These are phyloP conservation scores for Phalaenopsis hybrid DNA, from an alignment of 116 monocot species.

Conservation along the genomic window DNA sequence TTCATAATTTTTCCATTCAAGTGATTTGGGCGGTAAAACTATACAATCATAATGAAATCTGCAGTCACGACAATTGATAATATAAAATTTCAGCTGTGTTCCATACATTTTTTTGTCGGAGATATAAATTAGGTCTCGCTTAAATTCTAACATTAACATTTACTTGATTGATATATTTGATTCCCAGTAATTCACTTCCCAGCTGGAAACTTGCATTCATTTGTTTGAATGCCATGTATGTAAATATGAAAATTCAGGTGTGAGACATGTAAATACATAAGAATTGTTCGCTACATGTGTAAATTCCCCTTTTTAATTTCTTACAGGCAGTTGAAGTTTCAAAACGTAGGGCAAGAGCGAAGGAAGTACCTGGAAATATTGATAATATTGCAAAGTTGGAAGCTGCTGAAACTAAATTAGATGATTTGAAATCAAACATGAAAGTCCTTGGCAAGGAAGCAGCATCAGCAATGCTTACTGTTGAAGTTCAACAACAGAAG, in stretches of 20 bases:
- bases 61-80: no score
- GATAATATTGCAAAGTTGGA: conserved; percentile 77
- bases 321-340: conserved; percentile 85
- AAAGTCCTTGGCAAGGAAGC: conserved; percentile 84
- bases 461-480: conserved; percentile 75
- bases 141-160: no score
- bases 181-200: not conserved
- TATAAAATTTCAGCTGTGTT: no score
- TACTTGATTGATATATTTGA: not conserved
- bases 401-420: conserved; percentile 80
- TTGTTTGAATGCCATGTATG: not conserved
- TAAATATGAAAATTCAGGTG: no score
- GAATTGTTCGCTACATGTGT: no score
- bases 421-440: conserved; percentile 94
- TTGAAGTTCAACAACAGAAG: conserved; percentile 91
- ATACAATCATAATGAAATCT: no score
- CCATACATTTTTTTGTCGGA: no score
- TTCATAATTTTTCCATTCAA: no score
- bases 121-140: no score
- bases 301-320: not conserved
- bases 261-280: no score
- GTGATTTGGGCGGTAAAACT: no score
- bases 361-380: conserved; percentile 62
- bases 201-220: not conserved
- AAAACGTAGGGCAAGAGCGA: conserved; percentile 72